Conservation (phyloP, 306 rosid species). For the Lathyrus oleraceus region DNA sequence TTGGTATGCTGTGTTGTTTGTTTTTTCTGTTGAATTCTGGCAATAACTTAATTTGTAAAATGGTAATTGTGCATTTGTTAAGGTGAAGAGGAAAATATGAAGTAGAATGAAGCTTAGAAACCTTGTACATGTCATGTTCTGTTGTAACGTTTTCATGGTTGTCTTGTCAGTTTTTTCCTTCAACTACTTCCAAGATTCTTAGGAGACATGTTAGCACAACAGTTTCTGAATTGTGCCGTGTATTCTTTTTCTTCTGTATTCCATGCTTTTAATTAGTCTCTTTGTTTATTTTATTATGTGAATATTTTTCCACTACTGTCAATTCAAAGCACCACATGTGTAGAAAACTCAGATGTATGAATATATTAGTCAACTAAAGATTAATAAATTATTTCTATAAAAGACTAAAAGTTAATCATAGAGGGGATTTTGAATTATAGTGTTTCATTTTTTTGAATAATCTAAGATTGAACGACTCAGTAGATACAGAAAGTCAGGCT, state of each 20-base stretch:
- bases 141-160: not conserved
- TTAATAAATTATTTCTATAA: not conserved
- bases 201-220: not conserved
- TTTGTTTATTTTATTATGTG: not conserved
- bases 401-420: not conserved
- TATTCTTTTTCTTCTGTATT: too few relatives aligned
- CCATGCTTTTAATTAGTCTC: not conserved
- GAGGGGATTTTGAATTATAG: not conserved
- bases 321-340: not conserved
- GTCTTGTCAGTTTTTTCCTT: not conserved
- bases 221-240: not conserved
- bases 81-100: not conserved
- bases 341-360: not conserved
- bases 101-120: conserved; percentile 1
- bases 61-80: conserved; percentile 24
- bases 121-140: not conserved
- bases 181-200: not conserved
- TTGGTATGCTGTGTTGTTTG: not conserved
- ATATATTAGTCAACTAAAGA: not conserved
- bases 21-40: conserved; percentile 1
- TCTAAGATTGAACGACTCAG: not conserved
- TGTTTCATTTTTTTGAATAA: not conserved
- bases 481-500: not conserved
- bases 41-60: not conserved
- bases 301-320: not conserved